Conservation (phyloP, 1,139 yeast species). For the Debaryomyces singareniensis region DNA sequence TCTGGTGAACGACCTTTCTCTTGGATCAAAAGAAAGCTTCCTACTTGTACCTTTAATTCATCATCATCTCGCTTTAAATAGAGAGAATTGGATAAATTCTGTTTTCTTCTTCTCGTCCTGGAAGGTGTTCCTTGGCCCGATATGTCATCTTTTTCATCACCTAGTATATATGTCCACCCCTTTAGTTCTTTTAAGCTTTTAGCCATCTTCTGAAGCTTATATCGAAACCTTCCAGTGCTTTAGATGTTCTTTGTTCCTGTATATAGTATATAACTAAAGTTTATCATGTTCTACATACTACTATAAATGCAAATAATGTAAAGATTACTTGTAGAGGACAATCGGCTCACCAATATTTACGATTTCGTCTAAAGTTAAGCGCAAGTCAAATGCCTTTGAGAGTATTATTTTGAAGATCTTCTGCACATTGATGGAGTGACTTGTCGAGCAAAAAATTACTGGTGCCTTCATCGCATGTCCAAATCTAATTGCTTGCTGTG, state of each 20-base stretch:
- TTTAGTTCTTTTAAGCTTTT: conserved; percentile 16
- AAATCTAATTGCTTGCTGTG: conserved; percentile 78
- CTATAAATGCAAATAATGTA: not conserved
- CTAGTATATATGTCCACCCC: conserved; percentile 27
- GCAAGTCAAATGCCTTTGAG: conserved; percentile 87
- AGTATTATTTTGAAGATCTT: conserved; percentile 89
- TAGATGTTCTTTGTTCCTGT: no score
- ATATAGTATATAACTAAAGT: no score
- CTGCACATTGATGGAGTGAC: conserved; percentile 89
- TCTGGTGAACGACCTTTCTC: conserved; percentile 14
- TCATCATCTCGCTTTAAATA: conserved; percentile 25
- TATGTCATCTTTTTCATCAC: conserved; percentile 2
- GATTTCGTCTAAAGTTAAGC: conserved; percentile 78
- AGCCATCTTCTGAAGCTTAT: conserved; percentile 21
- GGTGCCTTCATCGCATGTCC: conserved; percentile 92
- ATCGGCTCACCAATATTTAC: conserved; percentile 84
- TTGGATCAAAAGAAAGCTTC: conserved; percentile 30
- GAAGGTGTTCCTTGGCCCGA: conserved; percentile 6
- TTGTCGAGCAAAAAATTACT: conserved; percentile 84
- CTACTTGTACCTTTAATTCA: conserved; percentile 30
- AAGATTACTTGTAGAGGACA: conserved; percentile 52
- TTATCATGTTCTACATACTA: no score
- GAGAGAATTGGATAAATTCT: conserved; percentile 11
- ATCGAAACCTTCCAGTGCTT: no score
- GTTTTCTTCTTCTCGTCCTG: conserved; percentile 12